Evolutionary conservation across 2,329 filamentous ascomycete genomes (phyloP), one percentile per base, ranked within the genome.

Genomic region (Amauroascus niger): DNA sequence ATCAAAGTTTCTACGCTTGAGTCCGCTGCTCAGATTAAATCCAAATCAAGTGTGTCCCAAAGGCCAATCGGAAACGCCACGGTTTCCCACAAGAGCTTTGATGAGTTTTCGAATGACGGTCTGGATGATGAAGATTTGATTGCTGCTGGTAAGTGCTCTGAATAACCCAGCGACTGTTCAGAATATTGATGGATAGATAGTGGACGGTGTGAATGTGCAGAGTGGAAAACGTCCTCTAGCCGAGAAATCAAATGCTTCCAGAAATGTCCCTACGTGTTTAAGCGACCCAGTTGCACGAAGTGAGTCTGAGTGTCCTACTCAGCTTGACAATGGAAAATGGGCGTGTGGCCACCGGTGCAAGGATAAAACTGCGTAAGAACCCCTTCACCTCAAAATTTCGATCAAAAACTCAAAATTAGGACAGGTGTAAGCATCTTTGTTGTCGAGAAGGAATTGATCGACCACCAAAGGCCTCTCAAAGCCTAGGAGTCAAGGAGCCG

Each of bases 321-420:
- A 75, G 60, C 76, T 89, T 57, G 67, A 74, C 0, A 90, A 87
- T 62, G 86, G 86, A 0, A 86, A 78, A 62, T 90, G 83, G 81
- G 76, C 77, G 33, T 91, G 87, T 68, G 84, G 84, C 55, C 87
- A 91, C 63, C 67, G 67, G 16, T 90, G 87, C 70, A 81, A 78
- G 60, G 74, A 83, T 59, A 82, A 79, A 60, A 70, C 65, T 37
- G 69, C 64, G 71, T 74, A 62, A 47, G 16, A 28, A 22, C 3
- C 13, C 11, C 7, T 3, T 65, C 1, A 63, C 59, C 35, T 30
- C 5, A 24, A 61, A 1, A n/a, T n/a, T 67, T 66, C 55, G 16
- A n/a, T 64, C 66, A 37, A 71, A 73, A 3, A 18, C 70, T 24
- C 26, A 68, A 32, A n/a, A n/a, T n/a, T n/a, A n/a, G n/a, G n/a